A percentile compares a stretch with the other conserved stretches of the same genome.
Conservation (phyloP, 1,284 basidiomycete genomes). For the Violaceomyces palustris region DNA sequence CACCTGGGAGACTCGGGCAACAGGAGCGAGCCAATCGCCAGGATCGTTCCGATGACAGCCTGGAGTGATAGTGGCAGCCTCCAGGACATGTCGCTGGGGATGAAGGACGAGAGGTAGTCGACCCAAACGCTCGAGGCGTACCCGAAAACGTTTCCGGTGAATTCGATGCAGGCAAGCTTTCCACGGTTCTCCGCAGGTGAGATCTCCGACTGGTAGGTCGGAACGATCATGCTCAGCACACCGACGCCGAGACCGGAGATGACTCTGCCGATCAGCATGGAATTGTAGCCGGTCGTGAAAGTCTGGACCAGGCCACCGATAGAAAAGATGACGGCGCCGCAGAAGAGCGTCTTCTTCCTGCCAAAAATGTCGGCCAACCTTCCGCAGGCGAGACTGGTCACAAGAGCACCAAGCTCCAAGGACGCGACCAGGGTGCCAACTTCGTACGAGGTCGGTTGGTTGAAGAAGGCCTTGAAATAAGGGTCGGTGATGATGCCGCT, state of each 20-base stretch:
- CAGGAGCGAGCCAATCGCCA: conserved; percentile 74
- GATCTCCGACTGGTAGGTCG: conserved; percentile 95
- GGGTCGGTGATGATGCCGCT: conserved; percentile 84
- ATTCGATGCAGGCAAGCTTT: conserved; percentile 80
- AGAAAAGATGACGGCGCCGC: conserved; percentile 80
- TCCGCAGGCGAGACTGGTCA: conserved; percentile 81
- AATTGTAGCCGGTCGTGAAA: conserved; percentile 72
- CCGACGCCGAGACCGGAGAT: conserved; percentile 91
- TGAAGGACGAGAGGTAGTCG: conserved; percentile 87
- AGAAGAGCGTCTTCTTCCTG: conserved; percentile 77
- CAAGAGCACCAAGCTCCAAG: conserved; percentile 72
- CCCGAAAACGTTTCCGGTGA: conserved; percentile 78
- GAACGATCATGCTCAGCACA: conserved; percentile 80
- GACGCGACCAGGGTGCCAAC: conserved; percentile 73
- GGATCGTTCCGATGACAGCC: conserved; percentile 71
- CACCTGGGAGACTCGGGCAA: conserved; percentile 94
- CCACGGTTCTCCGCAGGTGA: conserved; percentile 77
- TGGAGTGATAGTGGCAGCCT: conserved; percentile 55
- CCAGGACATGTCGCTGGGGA: conserved; percentile 54
- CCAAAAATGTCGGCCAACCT: conserved; percentile 81
- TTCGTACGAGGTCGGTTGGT: conserved; percentile 62
- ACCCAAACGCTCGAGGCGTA: conserved; percentile 77
- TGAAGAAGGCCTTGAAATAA: conserved; percentile 65
- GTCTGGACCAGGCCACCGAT: conserved; percentile 86
- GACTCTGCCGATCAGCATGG: conserved; percentile 83